Conservation (phyloP, 495 filamentous ascomycete genomes). For the Aspergillus homomorphus region DNA sequence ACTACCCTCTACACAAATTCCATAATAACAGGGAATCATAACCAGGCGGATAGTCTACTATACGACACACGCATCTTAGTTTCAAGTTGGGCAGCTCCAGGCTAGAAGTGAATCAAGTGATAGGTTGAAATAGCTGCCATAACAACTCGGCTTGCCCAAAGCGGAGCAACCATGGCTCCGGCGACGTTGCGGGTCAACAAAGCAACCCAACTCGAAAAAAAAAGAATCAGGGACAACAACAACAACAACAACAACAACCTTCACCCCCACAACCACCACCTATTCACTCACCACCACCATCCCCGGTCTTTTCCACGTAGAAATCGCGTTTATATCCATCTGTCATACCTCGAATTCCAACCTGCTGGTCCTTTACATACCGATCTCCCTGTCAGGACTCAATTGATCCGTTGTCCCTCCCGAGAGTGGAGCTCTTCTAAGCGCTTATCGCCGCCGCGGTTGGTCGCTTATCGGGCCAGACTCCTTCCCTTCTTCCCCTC, state of each 20-base stretch:
- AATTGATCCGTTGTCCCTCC: background rate
- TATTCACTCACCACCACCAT: background rate
- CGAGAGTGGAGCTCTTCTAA: constrained; percentile 1
- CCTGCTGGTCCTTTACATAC: background rate
- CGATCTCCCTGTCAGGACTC: background rate
- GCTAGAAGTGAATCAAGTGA: background rate
- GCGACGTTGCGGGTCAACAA: constrained; percentile 20
- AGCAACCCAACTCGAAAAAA: constrained; percentile 13
- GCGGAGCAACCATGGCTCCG: constrained; percentile 12
- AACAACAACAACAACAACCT: background rate
- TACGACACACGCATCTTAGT: background rate
- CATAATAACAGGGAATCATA: too few species aligned
- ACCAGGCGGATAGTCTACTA: too few species aligned
- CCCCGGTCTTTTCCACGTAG: background rate
- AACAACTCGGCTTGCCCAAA: constrained; percentile 16
- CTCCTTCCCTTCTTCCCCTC: constrained; percentile 10
- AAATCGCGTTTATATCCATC: background rate
- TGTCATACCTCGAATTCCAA: background rate
- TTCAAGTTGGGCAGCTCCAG: background rate
- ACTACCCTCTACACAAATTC: too few species aligned
- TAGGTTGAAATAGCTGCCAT: constrained; percentile 7
- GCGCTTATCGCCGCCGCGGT: constrained; percentile 26
- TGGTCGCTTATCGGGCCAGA: constrained; percentile 20
- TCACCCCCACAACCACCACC: background rate
- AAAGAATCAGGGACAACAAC: constrained; percentile 14